phyloP scores from a whole-genome alignment of 441 rosid genomes.

The Erodium trifolium region DNA sequence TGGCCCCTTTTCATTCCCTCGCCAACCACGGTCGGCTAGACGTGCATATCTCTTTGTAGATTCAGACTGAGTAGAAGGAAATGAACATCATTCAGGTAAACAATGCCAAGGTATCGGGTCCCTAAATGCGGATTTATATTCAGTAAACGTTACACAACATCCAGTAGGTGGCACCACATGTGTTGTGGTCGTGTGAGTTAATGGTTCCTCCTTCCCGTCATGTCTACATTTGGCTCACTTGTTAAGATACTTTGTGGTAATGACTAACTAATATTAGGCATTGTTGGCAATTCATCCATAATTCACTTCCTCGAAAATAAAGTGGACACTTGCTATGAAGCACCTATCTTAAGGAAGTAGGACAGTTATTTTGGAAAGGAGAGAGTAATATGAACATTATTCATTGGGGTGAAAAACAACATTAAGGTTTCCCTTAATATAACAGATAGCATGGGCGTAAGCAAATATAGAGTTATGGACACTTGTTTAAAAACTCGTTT shows the following conservation, averaged over 20 bases:
- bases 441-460: too few relatives aligned
- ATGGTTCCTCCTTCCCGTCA: too few relatives aligned
- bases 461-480: too few relatives aligned
- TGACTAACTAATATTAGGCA: background rate
- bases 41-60: slow-evolving; percentile 13
- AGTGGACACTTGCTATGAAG: background rate
- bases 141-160: too few relatives aligned
- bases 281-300: too few relatives aligned
- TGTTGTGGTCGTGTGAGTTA: too few relatives aligned
- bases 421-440: background rate
- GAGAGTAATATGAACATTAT: background rate
- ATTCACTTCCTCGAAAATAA: too few relatives aligned
- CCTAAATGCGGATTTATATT: background rate
- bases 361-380: background rate
- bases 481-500: too few relatives aligned
- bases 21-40: slow-evolving; percentile 24
- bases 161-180: too few relatives aligned
- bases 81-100: slow-evolving; percentile 5
- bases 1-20: slow-evolving; percentile 25
- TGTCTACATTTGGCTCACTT: background rate
- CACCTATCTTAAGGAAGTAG: background rate
- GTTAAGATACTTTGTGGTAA: background rate
- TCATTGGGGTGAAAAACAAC: background rate
- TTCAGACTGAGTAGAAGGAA: slow-evolving; percentile 12
- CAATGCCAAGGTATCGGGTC: slow-evolving; percentile 2